These are phyloP conservation scores for Neonectria ditissima DNA, from an alignment of 2,329 filamentous ascomycete species.

Conservation along the genomic window DNA sequence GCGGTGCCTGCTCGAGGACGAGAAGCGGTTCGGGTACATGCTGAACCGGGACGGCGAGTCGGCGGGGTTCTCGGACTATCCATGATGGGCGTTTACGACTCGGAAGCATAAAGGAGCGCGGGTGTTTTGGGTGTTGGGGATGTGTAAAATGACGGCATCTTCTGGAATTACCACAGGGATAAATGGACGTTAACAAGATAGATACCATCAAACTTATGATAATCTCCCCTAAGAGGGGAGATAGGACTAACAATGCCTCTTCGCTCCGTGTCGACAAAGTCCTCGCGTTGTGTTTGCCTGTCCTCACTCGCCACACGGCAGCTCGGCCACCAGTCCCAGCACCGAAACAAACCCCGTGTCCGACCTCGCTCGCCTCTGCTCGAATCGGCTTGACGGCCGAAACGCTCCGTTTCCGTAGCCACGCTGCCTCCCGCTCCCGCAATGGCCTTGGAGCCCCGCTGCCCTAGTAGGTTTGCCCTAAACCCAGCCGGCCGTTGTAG, in stretches of 20 bases:
- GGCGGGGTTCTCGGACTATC: slow-evolving; percentile 63
- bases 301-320: background rate
- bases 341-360: background rate
- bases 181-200: background rate
- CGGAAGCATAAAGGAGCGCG: slow-evolving; percentile 12
- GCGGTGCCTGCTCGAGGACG: slow-evolving; percentile 55
- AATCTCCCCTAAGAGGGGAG: background rate
- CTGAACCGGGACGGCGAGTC: slow-evolving; percentile 58
- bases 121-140: slow-evolving; percentile 3
- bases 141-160: slow-evolving; percentile 6
- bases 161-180: background rate
- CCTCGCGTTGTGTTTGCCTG: background rate
- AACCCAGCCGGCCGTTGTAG: slow-evolving; percentile 3
- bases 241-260: background rate
- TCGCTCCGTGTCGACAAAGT: background rate
- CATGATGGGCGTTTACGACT: slow-evolving; percentile 33
- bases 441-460: slow-evolving; percentile 11
- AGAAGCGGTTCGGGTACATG: slow-evolving; percentile 58
- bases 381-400: slow-evolving; percentile 3
- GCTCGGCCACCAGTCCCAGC: background rate
- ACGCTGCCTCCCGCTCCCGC: slow-evolving; percentile 4
- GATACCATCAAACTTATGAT: background rate
- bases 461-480: slow-evolving; percentile 24
- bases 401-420: slow-evolving; percentile 8
- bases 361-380: background rate